Conservation (phyloP, 2,329 filamentous ascomycete species). For the Aureobasidium zeae region DNA sequence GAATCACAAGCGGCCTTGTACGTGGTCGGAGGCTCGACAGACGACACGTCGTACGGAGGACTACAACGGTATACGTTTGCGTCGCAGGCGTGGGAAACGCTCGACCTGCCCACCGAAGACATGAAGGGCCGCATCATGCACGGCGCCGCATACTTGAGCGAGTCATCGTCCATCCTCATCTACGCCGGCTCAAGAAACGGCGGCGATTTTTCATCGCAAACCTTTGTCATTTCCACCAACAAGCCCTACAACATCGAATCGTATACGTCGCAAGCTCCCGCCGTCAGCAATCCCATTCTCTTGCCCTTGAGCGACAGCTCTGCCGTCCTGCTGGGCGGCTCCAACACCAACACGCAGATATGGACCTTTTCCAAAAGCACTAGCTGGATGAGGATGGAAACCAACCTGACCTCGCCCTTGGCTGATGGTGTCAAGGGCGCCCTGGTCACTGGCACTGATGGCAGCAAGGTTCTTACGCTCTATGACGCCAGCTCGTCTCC, state of each 20-base stretch:
- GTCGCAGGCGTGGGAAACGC: constrained; percentile 49
- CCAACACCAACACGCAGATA: constrained; percentile 54
- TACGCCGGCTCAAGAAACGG: constrained; percentile 67
- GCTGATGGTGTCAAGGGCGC: constrained; percentile 37
- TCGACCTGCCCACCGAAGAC: constrained; percentile 42
- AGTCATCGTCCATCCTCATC: constrained; percentile 62
- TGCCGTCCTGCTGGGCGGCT: constrained; percentile 67
- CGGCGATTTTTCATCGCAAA: constrained; percentile 55
- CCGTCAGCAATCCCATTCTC: constrained; percentile 60
- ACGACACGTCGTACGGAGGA: constrained; percentile 55
- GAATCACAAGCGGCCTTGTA: constrained; percentile 57
- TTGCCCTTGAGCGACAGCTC: constrained; percentile 63
- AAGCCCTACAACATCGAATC: constrained; percentile 56
- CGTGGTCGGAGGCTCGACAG: constrained; percentile 65
- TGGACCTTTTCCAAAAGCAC: constrained; percentile 57
- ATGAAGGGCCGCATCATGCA: constrained; percentile 66
- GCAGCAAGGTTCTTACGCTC: constrained; percentile 66
- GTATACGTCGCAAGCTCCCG: constrained; percentile 50
- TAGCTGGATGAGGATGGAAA: constrained; percentile 60
- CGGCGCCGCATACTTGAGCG: constrained; percentile 63
- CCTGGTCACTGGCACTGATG: constrained; percentile 62
- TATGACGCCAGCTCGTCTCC: constrained; percentile 69
- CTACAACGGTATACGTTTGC: constrained; percentile 60
- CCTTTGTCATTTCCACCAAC: constrained; percentile 61
- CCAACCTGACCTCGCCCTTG: constrained; percentile 47